phyloP scores from a whole-genome alignment of 1,139 yeast genomes.

The Candida tetrigidarum region DNA sequence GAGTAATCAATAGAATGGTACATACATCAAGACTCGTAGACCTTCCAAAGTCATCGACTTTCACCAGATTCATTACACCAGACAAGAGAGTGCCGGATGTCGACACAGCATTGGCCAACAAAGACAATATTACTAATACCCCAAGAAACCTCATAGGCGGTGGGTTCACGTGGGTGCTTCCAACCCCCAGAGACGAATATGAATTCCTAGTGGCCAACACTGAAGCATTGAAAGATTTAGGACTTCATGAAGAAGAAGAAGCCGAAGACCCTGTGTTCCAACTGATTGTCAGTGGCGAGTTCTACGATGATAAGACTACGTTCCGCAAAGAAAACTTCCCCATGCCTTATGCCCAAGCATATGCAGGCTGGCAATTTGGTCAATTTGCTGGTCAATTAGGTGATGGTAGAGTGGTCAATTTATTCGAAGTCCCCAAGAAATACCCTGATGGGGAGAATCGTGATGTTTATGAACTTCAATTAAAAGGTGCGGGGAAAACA shows the following conservation, averaged over 20 bases:
- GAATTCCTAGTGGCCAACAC: conserved; percentile 62
- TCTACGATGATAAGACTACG: conserved; percentile 28
- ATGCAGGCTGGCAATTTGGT: conserved; percentile 98
- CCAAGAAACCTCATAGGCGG: conserved; percentile 71
- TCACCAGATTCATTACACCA: conserved; percentile 56
- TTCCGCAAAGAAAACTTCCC: conserved; percentile 46
- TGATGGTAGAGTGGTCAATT: conserved; percentile 87
- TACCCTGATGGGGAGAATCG: conserved; percentile 31
- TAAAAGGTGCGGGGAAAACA: conserved; percentile 91
- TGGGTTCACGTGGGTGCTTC: conserved; percentile 70
- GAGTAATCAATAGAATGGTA: conserved; percentile 13
- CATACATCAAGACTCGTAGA: conserved; percentile 22
- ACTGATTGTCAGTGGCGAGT: conserved; percentile 66
- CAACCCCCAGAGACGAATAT: conserved; percentile 61
- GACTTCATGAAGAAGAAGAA: conserved; percentile 40
- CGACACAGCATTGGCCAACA: conserved; percentile 50
- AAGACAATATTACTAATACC: conserved; percentile 35
- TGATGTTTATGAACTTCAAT: conserved; percentile 64
- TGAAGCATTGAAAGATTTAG: conserved; percentile 64
- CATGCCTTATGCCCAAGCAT: conserved; percentile 86
- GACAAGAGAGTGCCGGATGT: conserved; percentile 61
- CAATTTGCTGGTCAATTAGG: conserved; percentile 97
- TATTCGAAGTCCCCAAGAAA: conserved; percentile 64
- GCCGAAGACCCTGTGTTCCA: conserved; percentile 51
- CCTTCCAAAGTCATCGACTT: conserved; percentile 49